Base-by-base conservation (phyloP, 116 monocot genomes). In the Zostera marina region DNA sequence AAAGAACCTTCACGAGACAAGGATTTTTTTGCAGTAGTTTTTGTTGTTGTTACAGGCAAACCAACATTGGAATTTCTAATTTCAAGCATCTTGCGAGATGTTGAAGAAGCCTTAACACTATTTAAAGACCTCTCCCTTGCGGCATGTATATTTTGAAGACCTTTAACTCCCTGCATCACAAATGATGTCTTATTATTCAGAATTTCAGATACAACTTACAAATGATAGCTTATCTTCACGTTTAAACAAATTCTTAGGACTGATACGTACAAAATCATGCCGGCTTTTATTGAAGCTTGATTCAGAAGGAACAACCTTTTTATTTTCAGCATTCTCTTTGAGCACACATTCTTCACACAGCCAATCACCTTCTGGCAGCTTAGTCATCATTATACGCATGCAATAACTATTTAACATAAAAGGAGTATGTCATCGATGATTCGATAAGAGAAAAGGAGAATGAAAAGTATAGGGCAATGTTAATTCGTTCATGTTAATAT, bases 291-390 rank as follows among this genome's bases (percentile, higher is more conserved):
- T 74, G 8, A 44, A 54, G 52, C 46, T 52, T 51, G 40, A 22
- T 3, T 73, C 59, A 26, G 61, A 60, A 55, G 64, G 58, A 46
- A 67, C 52, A 14, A 63, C 21, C 46, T 66, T 72, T 41, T 76
- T 53, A 42, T 68, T 71, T 57, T 72, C 66, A 57, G 21, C 11
- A 44, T 68, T 68, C 43, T 79, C 74, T 65, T 77, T 79, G 19
- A 68, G 15, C 68, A 74, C 72, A 59, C 91, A 91, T 52, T 71
- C 91, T 70, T 91, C 91, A 75, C 91, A 91, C 4, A 85, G 55
- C 91, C 91, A 91, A 12, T 85, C 77, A 67, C 81, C 77, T 70
- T 79, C 79, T 55, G 91, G 91, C 69, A 91, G 21, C 61, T 85
- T 66, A 53, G 76, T 73, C 82, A 82, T 44, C 77, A 70, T 91